Evolutionary conservation across 805 yeast genomes (phyloP), one percentile per base, ranked within the genome.

Genomic region (Metschnikowia lochheadii): DNA sequence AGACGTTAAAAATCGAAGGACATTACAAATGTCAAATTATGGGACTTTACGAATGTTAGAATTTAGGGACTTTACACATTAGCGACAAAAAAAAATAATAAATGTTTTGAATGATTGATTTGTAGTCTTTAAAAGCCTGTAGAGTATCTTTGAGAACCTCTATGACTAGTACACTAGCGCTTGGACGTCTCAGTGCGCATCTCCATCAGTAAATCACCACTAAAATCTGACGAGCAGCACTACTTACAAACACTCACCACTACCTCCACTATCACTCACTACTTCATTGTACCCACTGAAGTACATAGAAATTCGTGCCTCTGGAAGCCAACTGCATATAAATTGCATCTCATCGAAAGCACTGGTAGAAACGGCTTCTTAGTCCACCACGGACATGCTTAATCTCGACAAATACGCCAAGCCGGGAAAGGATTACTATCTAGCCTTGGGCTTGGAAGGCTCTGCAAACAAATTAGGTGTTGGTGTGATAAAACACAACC

Each of bases 381-480:
- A 23, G 41, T 39, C 31, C 10, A 23, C 18, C 41, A 39, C 20
- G 31, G 20, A 5, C 17, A 50, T 53, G 53, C 40, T 78, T 5
- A 76, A 78, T 57, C 67, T 82, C 33, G 85, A 82, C 58, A 53
- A 61, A 40, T 69, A 63, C 57, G 63, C 68, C 14, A 70, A 68
- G 49, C 72, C 74, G 1, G 78, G 74, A 5, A 72, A 73, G 61
- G 70, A 67, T 54, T 72, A 74, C 60, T 87, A 84, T 59, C 66
- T 87, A 11, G 96, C 97, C 0, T 62, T 94, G 0, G 99, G 99
- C 1, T 76, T 94, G 32, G 99, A 94, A 66, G 99, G 99, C 1
- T 89, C 97, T 0, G 99, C 99, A 15, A 94, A 94, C 66, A 94
- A 94, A 64, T 76, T 94, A 2, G 99, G 97, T 1, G 94, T 92